phyloP scores from a whole-genome alignment of 2,329 filamentous ascomycete species.

The Ophiobolus disseminans region DNA sequence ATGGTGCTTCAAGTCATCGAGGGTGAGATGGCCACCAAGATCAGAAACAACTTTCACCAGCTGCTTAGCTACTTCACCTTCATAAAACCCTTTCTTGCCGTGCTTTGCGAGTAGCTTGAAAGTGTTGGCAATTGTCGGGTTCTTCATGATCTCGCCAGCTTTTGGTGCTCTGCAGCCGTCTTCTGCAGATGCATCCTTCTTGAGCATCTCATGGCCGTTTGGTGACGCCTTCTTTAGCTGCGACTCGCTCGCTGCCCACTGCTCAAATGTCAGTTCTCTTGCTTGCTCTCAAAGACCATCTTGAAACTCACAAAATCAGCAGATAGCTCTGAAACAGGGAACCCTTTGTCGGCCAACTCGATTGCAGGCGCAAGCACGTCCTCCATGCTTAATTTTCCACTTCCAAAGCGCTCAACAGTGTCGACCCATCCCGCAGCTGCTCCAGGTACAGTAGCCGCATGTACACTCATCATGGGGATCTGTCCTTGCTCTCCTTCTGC shows the following conservation, averaged over 20 bases:
- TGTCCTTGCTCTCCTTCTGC: slow-evolving; percentile 61
- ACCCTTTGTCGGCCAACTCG: slow-evolving; percentile 84
- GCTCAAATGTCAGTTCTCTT: slow-evolving; percentile 8
- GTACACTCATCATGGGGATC: slow-evolving; percentile 78
- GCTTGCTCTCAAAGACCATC: neutral
- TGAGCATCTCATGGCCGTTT: slow-evolving; percentile 87
- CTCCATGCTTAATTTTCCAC: slow-evolving; percentile 77
- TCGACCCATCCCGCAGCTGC: slow-evolving; percentile 95
- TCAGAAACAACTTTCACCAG: slow-evolving; percentile 79
- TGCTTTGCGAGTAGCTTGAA: slow-evolving; percentile 79
- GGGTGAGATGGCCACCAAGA: slow-evolving; percentile 76
- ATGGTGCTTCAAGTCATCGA: slow-evolving; percentile 83
- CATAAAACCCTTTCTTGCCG: slow-evolving; percentile 91
- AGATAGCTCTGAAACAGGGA: slow-evolving; percentile 83
- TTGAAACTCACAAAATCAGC: slow-evolving; percentile 66
- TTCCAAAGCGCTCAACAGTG: slow-evolving; percentile 85
- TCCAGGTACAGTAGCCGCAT: slow-evolving; percentile 86
- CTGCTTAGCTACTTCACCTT: slow-evolving; percentile 80
- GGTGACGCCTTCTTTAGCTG: slow-evolving; percentile 76
- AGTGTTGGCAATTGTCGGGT: slow-evolving; percentile 79
- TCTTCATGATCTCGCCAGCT: slow-evolving; percentile 88
- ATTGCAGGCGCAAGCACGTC: slow-evolving; percentile 85
- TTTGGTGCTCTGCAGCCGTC: slow-evolving; percentile 77
- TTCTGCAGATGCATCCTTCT: slow-evolving; percentile 70
- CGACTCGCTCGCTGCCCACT: slow-evolving; percentile 77